Percentiles rank a stretch among this genome's conserved stretches.
Conservation (phyloP, 140 eudicot genomes). For the Oenanthe javanica region DNA sequence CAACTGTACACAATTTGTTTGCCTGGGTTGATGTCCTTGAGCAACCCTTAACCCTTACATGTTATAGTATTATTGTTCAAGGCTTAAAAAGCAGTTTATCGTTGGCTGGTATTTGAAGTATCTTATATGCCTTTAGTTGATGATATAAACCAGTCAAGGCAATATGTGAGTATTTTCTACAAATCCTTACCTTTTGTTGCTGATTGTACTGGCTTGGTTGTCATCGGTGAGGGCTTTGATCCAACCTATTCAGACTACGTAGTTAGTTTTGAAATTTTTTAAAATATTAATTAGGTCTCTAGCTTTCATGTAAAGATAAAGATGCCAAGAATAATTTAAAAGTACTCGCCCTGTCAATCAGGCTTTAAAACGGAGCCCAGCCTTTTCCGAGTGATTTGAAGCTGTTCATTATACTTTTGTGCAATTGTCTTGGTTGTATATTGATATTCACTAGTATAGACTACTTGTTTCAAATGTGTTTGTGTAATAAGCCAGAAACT, state of each 20-base stretch:
- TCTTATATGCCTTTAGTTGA: neutral
- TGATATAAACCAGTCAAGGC: neutral
- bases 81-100: neutral
- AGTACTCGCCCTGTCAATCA: neutral
- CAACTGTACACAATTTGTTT: no score
- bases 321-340: neutral
- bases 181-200: neutral
- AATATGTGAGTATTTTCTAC: neutral
- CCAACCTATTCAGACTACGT: neutral
- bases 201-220: neutral
- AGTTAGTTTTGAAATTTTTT: neutral
- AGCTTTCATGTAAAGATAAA: neutral
- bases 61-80: neutral
- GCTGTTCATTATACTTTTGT: neutral
- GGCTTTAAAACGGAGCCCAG: neutral
- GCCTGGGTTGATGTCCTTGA: neutral
- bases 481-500: no score
- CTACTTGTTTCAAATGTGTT: neutral
- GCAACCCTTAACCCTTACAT: neutral
- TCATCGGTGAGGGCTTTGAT: neutral
- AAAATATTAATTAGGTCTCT: neutral
- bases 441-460: neutral
- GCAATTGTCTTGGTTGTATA: no score
- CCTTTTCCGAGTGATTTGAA: neutral
- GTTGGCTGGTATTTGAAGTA: neutral